Evolutionary conservation across 768 basidiomycete genomes (phyloP).

Genomic region (Mycena alexandri): DNA sequence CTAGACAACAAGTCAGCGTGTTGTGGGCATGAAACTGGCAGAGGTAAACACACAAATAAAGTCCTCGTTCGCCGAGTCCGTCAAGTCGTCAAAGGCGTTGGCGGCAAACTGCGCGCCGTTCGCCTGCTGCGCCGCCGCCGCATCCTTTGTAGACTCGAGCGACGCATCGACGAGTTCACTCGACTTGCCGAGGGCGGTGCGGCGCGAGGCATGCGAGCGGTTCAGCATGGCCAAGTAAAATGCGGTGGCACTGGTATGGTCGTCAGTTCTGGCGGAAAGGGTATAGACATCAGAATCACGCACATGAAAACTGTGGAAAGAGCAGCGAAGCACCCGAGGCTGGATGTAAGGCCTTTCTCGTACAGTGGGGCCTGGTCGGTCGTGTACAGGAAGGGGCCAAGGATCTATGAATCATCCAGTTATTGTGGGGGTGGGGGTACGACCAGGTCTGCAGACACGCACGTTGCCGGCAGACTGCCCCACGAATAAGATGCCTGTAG

Average conservation of each 20-base stretch:
- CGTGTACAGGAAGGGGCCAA: constrained; percentile 39
- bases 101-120: constrained; percentile 30
- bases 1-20: no score
- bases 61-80: constrained; percentile 34
- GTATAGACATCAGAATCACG: background rate
- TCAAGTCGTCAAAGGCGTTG: constrained; percentile 37
- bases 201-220: constrained; percentile 25
- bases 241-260: constrained; percentile 9
- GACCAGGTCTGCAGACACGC: constrained; percentile 3
- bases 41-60: constrained; percentile 23
- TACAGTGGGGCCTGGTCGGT: constrained; percentile 37
- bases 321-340: constrained; percentile 31
- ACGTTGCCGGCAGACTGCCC: constrained; percentile 53
- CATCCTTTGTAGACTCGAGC: no score
- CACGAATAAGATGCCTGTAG: constrained; percentile 52
- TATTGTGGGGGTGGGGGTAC: no score
- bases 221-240: constrained; percentile 30
- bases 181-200: constrained; percentile 9
- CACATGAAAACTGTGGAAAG: constrained; percentile 24
- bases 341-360: constrained; percentile 29
- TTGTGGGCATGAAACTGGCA: no score
- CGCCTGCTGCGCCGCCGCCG: constrained; percentile 29
- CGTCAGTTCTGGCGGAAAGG: background rate
- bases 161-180: no score
- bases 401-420: constrained; percentile 8